phyloP scores from a whole-genome alignment of 1,139 yeast species.

The Saccharomyces hybrid region DNA sequence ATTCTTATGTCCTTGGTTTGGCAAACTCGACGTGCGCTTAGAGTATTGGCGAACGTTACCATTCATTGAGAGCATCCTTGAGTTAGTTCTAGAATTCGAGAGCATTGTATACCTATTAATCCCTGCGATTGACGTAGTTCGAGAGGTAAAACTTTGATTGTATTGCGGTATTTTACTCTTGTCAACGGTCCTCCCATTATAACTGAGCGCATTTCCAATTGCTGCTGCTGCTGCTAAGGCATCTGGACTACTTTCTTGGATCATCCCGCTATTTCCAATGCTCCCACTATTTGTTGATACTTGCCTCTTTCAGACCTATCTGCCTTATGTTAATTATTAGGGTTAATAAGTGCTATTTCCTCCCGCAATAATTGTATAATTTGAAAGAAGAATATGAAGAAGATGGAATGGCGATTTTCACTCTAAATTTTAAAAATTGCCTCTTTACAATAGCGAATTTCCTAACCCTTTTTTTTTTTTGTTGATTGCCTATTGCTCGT shows the following conservation, averaged over 20 bases:
- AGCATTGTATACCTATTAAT: neutral
- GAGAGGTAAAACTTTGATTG: conserved; percentile 4
- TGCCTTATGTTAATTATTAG: neutral
- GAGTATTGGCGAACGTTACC: conserved; percentile 5
- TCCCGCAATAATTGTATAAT: conserved; percentile 5
- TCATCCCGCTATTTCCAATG: neutral
- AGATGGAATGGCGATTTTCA: neutral
- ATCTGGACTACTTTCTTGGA: conserved; percentile 22
- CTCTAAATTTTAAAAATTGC: neutral
- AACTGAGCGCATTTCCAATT: conserved; percentile 31
- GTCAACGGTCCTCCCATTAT: conserved; percentile 22
- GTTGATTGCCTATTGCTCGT: neutral
- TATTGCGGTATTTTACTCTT: conserved; percentile 21
- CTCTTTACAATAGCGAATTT: neutral
- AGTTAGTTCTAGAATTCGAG: neutral
- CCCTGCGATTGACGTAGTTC: neutral
- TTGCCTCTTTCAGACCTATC: neutral
- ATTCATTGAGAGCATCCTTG: conserved; percentile 7
- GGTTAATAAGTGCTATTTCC: neutral
- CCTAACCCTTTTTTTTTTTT: neutral
- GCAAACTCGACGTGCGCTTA: neutral
- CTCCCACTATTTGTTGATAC: neutral
- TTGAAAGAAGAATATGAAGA: conserved; percentile 7
- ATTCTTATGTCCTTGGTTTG: conserved; percentile 3
- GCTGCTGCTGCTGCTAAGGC: conserved; percentile 41